Evolutionary conservation across 352 stramenopile genomes (phyloP).

Genomic region (Globisporangium irregulare): DNA sequence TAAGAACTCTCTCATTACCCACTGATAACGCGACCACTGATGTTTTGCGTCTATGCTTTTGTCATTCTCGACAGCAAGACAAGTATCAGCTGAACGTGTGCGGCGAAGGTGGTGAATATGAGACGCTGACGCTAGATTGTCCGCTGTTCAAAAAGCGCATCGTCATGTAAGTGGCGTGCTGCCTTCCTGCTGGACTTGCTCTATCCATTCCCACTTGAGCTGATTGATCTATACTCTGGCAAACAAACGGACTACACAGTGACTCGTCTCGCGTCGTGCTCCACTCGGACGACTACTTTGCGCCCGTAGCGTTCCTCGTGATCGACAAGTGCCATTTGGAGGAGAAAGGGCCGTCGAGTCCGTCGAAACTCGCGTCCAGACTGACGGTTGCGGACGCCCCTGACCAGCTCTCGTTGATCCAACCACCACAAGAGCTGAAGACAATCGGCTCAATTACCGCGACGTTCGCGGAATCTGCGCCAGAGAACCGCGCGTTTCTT

Average conservation of each 20-base stretch:
- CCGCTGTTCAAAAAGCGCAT: slow-evolving; percentile 94
- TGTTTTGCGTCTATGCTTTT: neutral
- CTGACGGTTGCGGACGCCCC: slow-evolving; percentile 17
- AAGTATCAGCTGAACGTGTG: slow-evolving; percentile 98
- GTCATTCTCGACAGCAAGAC: slow-evolving; percentile 55
- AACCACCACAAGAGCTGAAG: neutral
- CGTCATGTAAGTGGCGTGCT: slow-evolving; percentile 57
- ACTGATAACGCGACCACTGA: neutral
- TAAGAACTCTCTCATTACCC: neutral
- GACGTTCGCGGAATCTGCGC: slow-evolving; percentile 16
- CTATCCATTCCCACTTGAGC: neutral
- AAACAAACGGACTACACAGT: slow-evolving; percentile 20
- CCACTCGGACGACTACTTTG: slow-evolving; percentile 90
- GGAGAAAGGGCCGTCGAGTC: slow-evolving; percentile 64
- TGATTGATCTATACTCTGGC: no score
- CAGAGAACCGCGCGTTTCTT: slow-evolving; percentile 21
- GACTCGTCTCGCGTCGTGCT: slow-evolving; percentile 92
- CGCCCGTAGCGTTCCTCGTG: slow-evolving; percentile 90
- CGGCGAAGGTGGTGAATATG: slow-evolving; percentile 99
- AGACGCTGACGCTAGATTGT: slow-evolving; percentile 98
- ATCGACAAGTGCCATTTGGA: slow-evolving; percentile 90
- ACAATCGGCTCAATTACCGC: neutral
- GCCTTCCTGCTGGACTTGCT: neutral
- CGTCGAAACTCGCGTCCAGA: slow-evolving; percentile 36
- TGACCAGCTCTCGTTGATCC: neutral